These are phyloP conservation scores for Naganishia vaughanmartiniae DNA, from an alignment of 768 basidiomycete species.

Conservation along the genomic window DNA sequence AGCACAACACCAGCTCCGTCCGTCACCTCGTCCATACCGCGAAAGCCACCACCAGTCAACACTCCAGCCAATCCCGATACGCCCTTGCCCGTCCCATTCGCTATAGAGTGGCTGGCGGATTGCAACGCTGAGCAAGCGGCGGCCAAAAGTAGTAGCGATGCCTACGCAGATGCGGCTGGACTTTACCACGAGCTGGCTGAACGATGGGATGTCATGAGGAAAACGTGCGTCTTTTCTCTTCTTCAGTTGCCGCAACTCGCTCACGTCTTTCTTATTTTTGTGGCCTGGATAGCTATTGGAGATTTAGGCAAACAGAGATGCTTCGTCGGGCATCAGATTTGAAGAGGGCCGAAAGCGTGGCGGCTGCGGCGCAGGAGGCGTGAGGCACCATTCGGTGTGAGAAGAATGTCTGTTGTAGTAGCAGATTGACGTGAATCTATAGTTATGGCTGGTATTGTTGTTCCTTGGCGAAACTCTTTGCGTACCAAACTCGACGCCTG, in stretches of 20 bases:
- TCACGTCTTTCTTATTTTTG: constrained; percentile 17
- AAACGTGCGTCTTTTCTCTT: constrained; percentile 28
- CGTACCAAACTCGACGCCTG: too few relatives aligned
- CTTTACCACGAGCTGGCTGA: constrained; percentile 30
- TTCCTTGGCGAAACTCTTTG: too few relatives aligned
- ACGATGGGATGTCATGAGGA: constrained; percentile 33
- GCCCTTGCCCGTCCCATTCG: constrained; percentile 71
- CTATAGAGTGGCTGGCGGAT: constrained; percentile 83
- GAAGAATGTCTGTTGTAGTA: not conserved
- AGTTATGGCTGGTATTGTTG: too few relatives aligned
- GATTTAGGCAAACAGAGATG: constrained; percentile 20
- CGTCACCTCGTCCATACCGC: not conserved
- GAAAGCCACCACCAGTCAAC: constrained; percentile 3
- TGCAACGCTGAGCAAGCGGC: constrained; percentile 56
- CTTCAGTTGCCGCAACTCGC: not conserved
- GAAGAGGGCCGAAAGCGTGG: not conserved
- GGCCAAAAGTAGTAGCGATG: constrained; percentile 51
- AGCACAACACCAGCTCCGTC: constrained; percentile 44
- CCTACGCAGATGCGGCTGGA: constrained; percentile 17
- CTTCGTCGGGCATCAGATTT: not conserved
- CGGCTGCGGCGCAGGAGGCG: not conserved
- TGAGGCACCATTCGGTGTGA: not conserved
- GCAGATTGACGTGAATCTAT: too few relatives aligned
- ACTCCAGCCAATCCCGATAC: constrained; percentile 69
- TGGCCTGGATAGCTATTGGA: constrained; percentile 30